phyloP scores from a whole-genome alignment of 495 filamentous ascomycete genomes.

The Barbatosphaeria neglecta region DNA sequence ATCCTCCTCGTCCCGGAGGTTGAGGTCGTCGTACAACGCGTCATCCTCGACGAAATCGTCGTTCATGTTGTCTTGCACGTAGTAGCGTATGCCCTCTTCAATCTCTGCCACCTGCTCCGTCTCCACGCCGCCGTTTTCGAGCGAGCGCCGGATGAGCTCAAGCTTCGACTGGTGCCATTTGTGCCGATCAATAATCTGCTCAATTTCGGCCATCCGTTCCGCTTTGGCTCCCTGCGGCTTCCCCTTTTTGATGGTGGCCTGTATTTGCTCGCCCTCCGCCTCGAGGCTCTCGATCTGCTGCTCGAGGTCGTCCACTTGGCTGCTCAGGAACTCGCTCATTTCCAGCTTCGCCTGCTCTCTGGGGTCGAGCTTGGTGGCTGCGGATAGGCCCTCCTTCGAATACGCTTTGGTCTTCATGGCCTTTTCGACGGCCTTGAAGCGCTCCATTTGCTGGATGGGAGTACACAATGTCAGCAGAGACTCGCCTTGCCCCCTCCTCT shows the following conservation, averaged over 20 bases:
- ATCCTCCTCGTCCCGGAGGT: conserved; percentile 81
- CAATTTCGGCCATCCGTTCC: conserved; percentile 77
- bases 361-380: conserved; percentile 84
- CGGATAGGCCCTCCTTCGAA: conserved; percentile 90
- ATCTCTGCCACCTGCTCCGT: conserved; percentile 70
- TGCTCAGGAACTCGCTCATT: conserved; percentile 67
- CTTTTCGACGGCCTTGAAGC: conserved; percentile 99
- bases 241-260: conserved; percentile 84
- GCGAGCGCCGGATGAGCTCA: conserved; percentile 75
- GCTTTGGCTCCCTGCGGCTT: conserved; percentile 75
- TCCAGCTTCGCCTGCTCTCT: conserved; percentile 90
- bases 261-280: conserved; percentile 77
- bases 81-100: conserved; percentile 88
- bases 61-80: conserved; percentile 81
- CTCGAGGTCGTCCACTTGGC: conserved; percentile 87
- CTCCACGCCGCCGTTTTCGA: conserved; percentile 89
- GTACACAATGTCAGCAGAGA: background rate
- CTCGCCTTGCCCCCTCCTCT: conserved; percentile 3
- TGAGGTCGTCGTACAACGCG: conserved; percentile 82
- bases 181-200: conserved; percentile 75
- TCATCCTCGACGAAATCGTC: conserved; percentile 88
- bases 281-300: conserved; percentile 85
- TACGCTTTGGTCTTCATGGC: conserved; percentile 99
- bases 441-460: conserved; percentile 94
- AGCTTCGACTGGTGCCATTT: conserved; percentile 93